Base-by-base conservation (phyloP, 75 land plant genomes). In the Cunninghamia lanceolata region DNA sequence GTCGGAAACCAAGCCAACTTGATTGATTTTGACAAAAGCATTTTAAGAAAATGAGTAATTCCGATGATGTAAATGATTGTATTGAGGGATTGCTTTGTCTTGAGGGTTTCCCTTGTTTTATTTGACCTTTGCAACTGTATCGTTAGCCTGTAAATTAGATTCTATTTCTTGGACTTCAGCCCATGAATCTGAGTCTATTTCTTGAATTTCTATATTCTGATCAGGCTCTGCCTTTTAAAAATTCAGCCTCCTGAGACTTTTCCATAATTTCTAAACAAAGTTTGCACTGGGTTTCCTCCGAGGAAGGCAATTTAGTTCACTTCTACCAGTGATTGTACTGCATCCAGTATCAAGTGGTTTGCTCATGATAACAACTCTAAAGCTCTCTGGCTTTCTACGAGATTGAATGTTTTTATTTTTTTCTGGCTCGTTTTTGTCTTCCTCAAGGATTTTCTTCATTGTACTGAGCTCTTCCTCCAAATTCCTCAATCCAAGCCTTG, bases 381-480 rank as follows among this genome's bases (percentile, higher is more conserved):
- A 78, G 45, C 81, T 78, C 45, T 78, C 46, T 42, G 81, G 40
- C 28, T 40, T 66, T 17, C 80, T 40, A 21, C 45, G 39, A 10
- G 28, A 38, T 17, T 7, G 45, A 78, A 42, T 78, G 45, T 25
- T 40, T 25, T 75, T 53, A 39, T 34, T 83, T 36, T 9, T 56
- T 10, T 25, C n/a, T 17, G 40, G 35, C 35, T 19, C 88, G 30
- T 19, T 34, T n/a, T 17, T 30, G 10, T 25, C 84, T 35, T 74
- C 42, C 28, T 45, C 28, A 21, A 87, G 76, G 39, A 28, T 76
- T 45, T 59, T 87, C 40, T 86, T 87, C 88, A 88, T 86, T 59
- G 74, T 30, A 32, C 16, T 35, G 46, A 89, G 89, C 68, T 89
- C 89, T 19, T 88, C 85, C 83, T 89, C 85, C 54, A 88, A 88